Evolutionary conservation across 768 basidiomycete species (phyloP), one percentile per base, ranked within the genome.

Genomic region (Lactarius vividus): DNA sequence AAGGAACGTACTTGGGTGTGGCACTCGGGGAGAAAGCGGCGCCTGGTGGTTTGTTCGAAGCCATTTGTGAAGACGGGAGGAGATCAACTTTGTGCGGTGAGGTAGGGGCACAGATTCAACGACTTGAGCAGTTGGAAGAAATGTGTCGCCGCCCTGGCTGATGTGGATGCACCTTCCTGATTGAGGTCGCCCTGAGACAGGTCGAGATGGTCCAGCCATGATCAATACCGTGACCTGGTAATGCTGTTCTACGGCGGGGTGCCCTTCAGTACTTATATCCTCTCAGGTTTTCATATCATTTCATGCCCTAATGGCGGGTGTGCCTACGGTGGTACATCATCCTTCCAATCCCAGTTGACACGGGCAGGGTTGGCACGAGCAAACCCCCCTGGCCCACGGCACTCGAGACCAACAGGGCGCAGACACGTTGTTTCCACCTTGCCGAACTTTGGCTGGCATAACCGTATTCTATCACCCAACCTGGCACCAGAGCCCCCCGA

Each of bases 1-100:
- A 26, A 37, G 35, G 20, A 18, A 63, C 66, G 40, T 59, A 67
- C 66, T 67, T 67, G 2, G 66, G 62, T 1, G 66, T 67, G 1
- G 57, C 40, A 16, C 13, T 59, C 1, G 66, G 66, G 0, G 66
- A 67, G 42, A 67, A 67, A 4, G 65, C 10, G 1, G n/a, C 57
- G 15, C 52, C 42, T 15, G 40, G 0, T 46, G 52, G 57, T 15
- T 67, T 67, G 20, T 55, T 59, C 1, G 61, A 59, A 7, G 66
- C 57, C 66, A 67, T 66, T 31, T 37, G 33, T 3, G 31, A 13
- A 39, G 54, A 33, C 8, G 31, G 20, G 28, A 33, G 28, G 28
- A 20, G 18, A 20, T 29, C 29, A 5, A 10, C 0, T 55, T n/a
- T 18, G 29, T 55, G 3, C 2, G 54, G 28, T 33, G 29, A 33